Conservation (phyloP, 2,329 filamentous ascomycete species). For the Chalara sp. region DNA sequence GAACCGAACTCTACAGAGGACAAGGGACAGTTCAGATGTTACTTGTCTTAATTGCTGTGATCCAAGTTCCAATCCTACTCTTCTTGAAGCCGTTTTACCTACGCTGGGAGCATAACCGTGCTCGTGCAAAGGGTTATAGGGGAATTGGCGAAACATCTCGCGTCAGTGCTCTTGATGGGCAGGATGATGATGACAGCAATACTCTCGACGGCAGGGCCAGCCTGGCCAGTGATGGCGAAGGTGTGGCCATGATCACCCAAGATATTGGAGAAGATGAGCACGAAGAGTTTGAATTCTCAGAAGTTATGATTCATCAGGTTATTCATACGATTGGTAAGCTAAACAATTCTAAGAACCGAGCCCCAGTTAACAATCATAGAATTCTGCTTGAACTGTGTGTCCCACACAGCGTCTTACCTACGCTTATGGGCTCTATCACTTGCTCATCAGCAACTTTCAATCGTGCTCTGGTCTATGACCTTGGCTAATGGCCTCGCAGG, state of each 20-base stretch:
- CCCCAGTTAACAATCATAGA: constrained; percentile 46
- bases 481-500: constrained; percentile 67
- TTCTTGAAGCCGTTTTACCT: constrained; percentile 96
- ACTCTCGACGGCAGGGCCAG: constrained; percentile 59
- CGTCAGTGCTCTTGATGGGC: constrained; percentile 84
- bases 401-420: constrained; percentile 96
- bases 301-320: constrained; percentile 97
- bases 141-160: constrained; percentile 84
- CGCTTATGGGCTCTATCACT: constrained; percentile 97
- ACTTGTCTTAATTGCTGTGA: constrained; percentile 73
- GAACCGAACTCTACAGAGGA: constrained; percentile 65
- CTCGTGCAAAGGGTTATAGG: constrained; percentile 82
- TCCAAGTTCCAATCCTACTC: constrained; percentile 83
- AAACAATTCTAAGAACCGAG: not conserved
- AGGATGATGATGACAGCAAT: constrained; percentile 62
- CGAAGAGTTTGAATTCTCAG: constrained; percentile 94
- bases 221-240: constrained; percentile 70
- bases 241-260: constrained; percentile 81
- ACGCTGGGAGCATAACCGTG: constrained; percentile 85
- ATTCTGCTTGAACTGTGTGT: constrained; percentile 98
- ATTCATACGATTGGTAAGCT: constrained; percentile 93
- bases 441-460: constrained; percentile 93
- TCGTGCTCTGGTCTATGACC: constrained; percentile 96
- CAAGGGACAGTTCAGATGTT: constrained; percentile 71
- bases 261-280: constrained; percentile 82